These are phyloP conservation scores for Cetradonia linearis DNA, from an alignment of 495 filamentous ascomycete species.

Conservation along the genomic window DNA sequence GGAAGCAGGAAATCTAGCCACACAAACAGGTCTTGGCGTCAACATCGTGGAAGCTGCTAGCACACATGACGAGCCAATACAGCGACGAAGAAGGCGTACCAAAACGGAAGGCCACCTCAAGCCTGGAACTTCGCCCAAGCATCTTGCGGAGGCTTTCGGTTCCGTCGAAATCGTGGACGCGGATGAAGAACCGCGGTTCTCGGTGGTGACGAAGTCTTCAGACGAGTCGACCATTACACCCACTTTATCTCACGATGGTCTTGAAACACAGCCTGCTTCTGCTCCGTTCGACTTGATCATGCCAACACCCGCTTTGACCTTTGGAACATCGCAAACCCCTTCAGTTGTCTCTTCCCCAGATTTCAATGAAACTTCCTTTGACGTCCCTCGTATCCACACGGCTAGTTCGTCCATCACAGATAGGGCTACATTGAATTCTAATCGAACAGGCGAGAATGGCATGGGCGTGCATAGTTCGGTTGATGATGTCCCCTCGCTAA, in stretches of 20 bases:
- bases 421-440: slow-evolving; percentile 43
- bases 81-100: slow-evolving; percentile 33
- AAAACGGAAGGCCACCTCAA: not conserved
- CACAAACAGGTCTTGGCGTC: slow-evolving; percentile 41
- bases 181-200: slow-evolving; percentile 33
- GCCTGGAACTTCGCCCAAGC: not conserved
- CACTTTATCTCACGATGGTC: slow-evolving; percentile 26
- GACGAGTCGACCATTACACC: slow-evolving; percentile 50
- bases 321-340: slow-evolving; percentile 26
- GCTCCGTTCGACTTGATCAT: slow-evolving; percentile 44
- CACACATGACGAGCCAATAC: slow-evolving; percentile 20
- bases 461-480: slow-evolving; percentile 62
- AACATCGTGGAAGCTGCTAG: slow-evolving; percentile 31
- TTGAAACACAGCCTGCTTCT: slow-evolving; percentile 40
- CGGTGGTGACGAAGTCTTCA: slow-evolving; percentile 39
- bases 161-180: slow-evolving; percentile 37
- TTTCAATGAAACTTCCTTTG: slow-evolving; percentile 44
- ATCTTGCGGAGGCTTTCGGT: not conserved
- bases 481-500: slow-evolving; percentile 80
- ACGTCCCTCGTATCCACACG: slow-evolving; percentile 59
- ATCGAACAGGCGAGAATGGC: slow-evolving; percentile 49
- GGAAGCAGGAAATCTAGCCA: slow-evolving; percentile 30
- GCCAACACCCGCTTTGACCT: slow-evolving; percentile 21
- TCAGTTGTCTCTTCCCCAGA: slow-evolving; percentile 29
- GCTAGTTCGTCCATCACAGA: slow-evolving; percentile 61